Evolutionary conservation across 345 rosid genomes (phyloP).

Genomic region (Citrus medica): DNA sequence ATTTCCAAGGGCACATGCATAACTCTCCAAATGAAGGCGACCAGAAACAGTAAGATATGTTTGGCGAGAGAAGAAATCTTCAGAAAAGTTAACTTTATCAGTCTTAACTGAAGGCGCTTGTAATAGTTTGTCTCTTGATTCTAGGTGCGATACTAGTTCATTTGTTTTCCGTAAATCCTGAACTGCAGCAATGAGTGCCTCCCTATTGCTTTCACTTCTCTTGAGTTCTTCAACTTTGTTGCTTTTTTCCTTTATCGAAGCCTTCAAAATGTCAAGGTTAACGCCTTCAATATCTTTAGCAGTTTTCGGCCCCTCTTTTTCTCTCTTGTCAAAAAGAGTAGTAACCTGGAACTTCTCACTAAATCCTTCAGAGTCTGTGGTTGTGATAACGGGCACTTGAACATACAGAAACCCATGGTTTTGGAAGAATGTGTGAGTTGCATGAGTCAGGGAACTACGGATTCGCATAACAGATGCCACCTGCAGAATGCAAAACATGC

Average conservation of each 20-base stretch:
- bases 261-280: conserved; percentile 53
- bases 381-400: conserved; percentile 79
- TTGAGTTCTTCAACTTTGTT: conserved; percentile 63
- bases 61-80: conserved; percentile 57
- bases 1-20: conserved; percentile 85
- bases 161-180: conserved; percentile 66
- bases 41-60: conserved; percentile 70
- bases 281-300: conserved; percentile 29
- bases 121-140: conserved; percentile 47
- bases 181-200: conserved; percentile 62
- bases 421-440: conserved; percentile 70
- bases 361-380: conserved; percentile 54
- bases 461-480: conserved; percentile 75
- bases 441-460: conserved; percentile 60
- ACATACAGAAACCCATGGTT: conserved; percentile 60
- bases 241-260: conserved; percentile 62
- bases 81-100: conserved; percentile 31
- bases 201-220: conserved; percentile 77
- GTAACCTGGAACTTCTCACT: conserved; percentile 62
- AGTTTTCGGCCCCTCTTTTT: conserved; percentile 27
- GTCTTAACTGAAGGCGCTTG: conserved; percentile 27
- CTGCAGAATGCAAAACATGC: conserved; percentile 31
- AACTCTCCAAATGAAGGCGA: conserved; percentile 82
- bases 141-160: conserved; percentile 65
- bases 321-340: conserved; percentile 35